Evolutionary conservation across 1,284 basidiomycete genomes (phyloP).

Genomic region (Marasmius oreades): DNA sequence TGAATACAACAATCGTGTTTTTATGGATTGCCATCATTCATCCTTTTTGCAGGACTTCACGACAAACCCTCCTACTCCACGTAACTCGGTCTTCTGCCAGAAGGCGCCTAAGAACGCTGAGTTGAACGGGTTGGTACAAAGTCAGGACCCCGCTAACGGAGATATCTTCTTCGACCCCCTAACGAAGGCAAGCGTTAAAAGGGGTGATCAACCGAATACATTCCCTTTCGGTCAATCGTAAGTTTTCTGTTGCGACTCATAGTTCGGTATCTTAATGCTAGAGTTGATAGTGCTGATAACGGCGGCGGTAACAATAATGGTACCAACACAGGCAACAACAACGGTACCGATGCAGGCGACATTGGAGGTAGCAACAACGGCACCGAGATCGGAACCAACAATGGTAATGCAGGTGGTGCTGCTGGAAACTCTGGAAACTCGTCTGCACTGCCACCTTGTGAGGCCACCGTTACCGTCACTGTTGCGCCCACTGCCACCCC

Average conservation of each 20-base stretch:
- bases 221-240: slow-evolving; percentile 36
- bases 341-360: slow-evolving; percentile 11
- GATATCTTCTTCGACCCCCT: slow-evolving; percentile 58
- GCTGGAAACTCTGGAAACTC: slow-evolving; percentile 15
- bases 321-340: slow-evolving; percentile 2
- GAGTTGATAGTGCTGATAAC: slow-evolving; percentile 6
- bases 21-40: neutral
- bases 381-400: neutral
- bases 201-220: slow-evolving; percentile 53
- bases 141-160: slow-evolving; percentile 47
- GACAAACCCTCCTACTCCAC: slow-evolving; percentile 43
- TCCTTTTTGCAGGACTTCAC: slow-evolving; percentile 42
- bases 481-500: no score
- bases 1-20: slow-evolving; percentile 22
- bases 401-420: slow-evolving; percentile 6
- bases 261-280: neutral
- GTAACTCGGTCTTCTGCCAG: slow-evolving; percentile 53
- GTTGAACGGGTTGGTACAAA: slow-evolving; percentile 45
- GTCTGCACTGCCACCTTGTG: no score
- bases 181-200: slow-evolving; percentile 35
- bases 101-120: slow-evolving; percentile 45
- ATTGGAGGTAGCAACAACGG: slow-evolving; percentile 10
- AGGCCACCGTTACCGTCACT: no score
- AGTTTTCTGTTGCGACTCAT: neutral
- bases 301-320: slow-evolving; percentile 4